Evolutionary conservation across 2,329 filamentous ascomycete species (phyloP).

Genomic region (Kalmusia sp.): DNA sequence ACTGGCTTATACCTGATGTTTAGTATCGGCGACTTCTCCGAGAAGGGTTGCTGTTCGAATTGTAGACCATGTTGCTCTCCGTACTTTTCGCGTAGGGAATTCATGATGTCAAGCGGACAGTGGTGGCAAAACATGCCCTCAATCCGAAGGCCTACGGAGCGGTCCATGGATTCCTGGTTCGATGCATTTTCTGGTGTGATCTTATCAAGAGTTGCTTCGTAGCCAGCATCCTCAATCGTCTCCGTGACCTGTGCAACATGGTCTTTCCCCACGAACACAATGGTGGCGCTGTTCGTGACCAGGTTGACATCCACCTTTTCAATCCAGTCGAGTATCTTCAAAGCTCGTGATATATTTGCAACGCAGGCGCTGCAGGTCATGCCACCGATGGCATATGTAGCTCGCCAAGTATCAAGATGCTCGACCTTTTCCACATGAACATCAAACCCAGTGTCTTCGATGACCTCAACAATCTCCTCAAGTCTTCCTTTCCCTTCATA

Average conservation of each 20-base stretch:
- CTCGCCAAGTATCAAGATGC: slow-evolving; percentile 40
- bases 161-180: slow-evolving; percentile 25
- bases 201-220: slow-evolving; percentile 48
- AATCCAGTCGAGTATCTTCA: slow-evolving; percentile 56
- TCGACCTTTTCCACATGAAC: slow-evolving; percentile 45
- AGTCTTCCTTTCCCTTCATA: slow-evolving; percentile 55
- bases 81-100: slow-evolving; percentile 61
- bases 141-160: slow-evolving; percentile 45
- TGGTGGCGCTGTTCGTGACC: slow-evolving; percentile 57
- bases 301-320: slow-evolving; percentile 58
- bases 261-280: slow-evolving; percentile 57
- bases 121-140: slow-evolving; percentile 56
- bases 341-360: slow-evolving; percentile 54
- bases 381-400: slow-evolving; percentile 60
- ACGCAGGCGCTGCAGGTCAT: slow-evolving; percentile 67
- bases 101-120: slow-evolving; percentile 59
- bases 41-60: slow-evolving; percentile 63
- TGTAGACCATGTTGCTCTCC: slow-evolving; percentile 50
- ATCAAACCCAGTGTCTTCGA: slow-evolving; percentile 58
- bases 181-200: slow-evolving; percentile 26
- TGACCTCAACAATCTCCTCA: slow-evolving; percentile 54
- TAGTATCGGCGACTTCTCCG: slow-evolving; percentile 68
- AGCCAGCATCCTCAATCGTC: slow-evolving; percentile 57
- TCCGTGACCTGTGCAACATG: slow-evolving; percentile 55
- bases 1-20: slow-evolving; percentile 74